Conservation (phyloP, 2,329 filamentous ascomycete genomes). For the Aspergillus persii region DNA sequence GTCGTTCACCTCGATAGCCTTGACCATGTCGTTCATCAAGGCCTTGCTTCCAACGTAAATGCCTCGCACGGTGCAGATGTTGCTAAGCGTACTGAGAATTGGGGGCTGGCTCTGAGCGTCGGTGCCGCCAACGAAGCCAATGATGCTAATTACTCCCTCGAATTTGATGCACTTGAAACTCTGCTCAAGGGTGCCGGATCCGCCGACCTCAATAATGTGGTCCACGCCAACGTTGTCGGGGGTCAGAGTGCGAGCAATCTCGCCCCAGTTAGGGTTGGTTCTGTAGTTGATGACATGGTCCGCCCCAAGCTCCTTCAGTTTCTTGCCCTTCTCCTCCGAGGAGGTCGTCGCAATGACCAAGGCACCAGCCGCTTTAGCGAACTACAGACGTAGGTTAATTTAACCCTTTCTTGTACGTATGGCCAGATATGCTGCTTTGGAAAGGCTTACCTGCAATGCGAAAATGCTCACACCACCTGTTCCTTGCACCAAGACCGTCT, state of each 20-base stretch:
- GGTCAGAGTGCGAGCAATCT: constrained; percentile 52
- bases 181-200: constrained; percentile 59
- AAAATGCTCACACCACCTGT: constrained; percentile 61
- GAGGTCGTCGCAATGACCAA: constrained; percentile 60
- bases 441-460: constrained; percentile 46
- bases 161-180: constrained; percentile 54
- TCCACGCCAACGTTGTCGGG: constrained; percentile 57
- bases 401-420: not conserved
- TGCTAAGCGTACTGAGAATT: constrained; percentile 51
- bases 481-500: constrained; percentile 59
- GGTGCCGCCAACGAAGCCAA: constrained; percentile 56
- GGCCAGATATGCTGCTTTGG: not conserved
- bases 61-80: constrained; percentile 57
- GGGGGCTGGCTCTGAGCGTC: constrained; percentile 49
- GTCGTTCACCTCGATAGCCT: constrained; percentile 57
- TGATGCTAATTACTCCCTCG: constrained; percentile 56
- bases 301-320: constrained; percentile 57
- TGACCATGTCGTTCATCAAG: constrained; percentile 60
- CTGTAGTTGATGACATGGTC: constrained; percentile 62
- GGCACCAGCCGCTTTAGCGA: constrained; percentile 52
- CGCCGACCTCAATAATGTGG: constrained; percentile 65
- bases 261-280: constrained; percentile 58
- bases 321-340: constrained; percentile 53
- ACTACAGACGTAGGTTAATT: constrained; percentile 23
- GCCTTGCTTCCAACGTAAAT: constrained; percentile 56